Percentiles rank a stretch among this genome's conserved stretches.
These are phyloP conservation scores for Penicillium vulpinum DNA, from an alignment of 2,329 filamentous ascomycete genomes.

Conservation along the genomic window DNA sequence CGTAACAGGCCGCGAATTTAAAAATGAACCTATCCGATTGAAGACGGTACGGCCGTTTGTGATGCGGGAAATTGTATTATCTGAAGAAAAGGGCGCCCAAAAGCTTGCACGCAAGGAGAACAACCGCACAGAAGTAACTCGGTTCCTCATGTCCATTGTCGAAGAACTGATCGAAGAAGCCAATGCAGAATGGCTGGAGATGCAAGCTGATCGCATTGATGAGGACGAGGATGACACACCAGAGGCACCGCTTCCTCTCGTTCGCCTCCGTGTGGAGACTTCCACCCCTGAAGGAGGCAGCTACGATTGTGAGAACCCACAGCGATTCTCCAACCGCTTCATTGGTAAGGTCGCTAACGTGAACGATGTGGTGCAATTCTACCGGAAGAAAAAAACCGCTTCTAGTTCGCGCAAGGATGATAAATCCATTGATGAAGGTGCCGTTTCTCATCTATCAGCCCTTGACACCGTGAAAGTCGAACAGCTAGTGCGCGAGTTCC, in stretches of 20 bases:
- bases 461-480: constrained; percentile 84
- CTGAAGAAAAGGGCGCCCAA: constrained; percentile 73
- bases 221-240: constrained; percentile 55
- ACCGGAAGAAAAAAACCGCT: constrained; percentile 74
- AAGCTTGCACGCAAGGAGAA: constrained; percentile 77
- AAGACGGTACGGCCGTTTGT: constrained; percentile 90
- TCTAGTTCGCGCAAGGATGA: constrained; percentile 52
- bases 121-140: constrained; percentile 77
- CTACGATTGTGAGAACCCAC: constrained; percentile 91
- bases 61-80: constrained; percentile 76
- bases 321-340: constrained; percentile 92
- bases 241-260: constrained; percentile 73
- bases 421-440: constrained; percentile 62
- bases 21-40: constrained; percentile 74
- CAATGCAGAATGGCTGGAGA: constrained; percentile 73
- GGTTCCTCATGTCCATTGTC: constrained; percentile 73
- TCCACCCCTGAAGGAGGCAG: constrained; percentile 78
- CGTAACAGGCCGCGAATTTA: constrained; percentile 79
- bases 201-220: constrained; percentile 61
- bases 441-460: constrained; percentile 59
- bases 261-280: constrained; percentile 88
- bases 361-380: constrained; percentile 90
- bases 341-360: constrained; percentile 87
- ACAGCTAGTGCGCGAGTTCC: constrained; percentile 81
- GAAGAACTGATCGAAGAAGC: constrained; percentile 86